phyloP scores from a whole-genome alignment of 352 stramenopile species.

The Phytophthora lateralis region DNA sequence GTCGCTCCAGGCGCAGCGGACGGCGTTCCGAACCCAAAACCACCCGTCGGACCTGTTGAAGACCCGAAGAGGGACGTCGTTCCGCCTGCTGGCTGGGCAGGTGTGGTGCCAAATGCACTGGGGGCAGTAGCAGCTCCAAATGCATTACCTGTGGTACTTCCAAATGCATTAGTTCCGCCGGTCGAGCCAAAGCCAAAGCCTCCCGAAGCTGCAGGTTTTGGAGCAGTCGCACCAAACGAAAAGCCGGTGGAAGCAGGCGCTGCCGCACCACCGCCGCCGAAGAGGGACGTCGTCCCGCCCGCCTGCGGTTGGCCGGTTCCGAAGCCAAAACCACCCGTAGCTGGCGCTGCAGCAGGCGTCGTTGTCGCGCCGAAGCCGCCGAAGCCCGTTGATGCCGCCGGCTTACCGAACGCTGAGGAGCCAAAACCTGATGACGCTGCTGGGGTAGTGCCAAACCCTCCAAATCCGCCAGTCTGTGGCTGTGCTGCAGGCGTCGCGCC shows the following conservation, averaged over 20 bases:
- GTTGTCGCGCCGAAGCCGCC: constrained; percentile 44
- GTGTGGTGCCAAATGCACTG: constrained; percentile 43
- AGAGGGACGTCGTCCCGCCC: constrained; percentile 43
- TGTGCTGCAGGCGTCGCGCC: constrained; percentile 41
- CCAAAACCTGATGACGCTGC: constrained; percentile 48
- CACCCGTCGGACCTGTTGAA: constrained; percentile 35
- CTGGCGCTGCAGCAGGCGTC: constrained; percentile 34
- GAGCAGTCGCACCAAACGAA: constrained; percentile 40
- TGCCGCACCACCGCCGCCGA: constrained; percentile 37
- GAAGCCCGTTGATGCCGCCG: constrained; percentile 38
- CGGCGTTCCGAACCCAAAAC: constrained; percentile 50
- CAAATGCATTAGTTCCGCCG: constrained; percentile 38
- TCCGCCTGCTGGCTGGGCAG: constrained; percentile 35
- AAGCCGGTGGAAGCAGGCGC: constrained; percentile 43
- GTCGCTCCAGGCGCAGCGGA: constrained; percentile 30
- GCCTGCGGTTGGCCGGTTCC: constrained; percentile 38
- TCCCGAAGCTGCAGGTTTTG: constrained; percentile 41
- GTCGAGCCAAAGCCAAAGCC: constrained; percentile 54
- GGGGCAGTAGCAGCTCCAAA: constrained; percentile 41
- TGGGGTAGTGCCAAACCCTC: constrained; percentile 52
- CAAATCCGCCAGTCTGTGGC: constrained; percentile 48
- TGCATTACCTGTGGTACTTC: constrained; percentile 34
- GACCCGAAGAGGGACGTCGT: constrained; percentile 55
- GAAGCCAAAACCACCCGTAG: constrained; percentile 49
- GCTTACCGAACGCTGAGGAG: constrained; percentile 52